A percentile compares a stretch with the other conserved stretches of the same genome.
phyloP scores from a whole-genome alignment of 2,329 filamentous ascomycete species.

The Monilinia aucupariae region DNA sequence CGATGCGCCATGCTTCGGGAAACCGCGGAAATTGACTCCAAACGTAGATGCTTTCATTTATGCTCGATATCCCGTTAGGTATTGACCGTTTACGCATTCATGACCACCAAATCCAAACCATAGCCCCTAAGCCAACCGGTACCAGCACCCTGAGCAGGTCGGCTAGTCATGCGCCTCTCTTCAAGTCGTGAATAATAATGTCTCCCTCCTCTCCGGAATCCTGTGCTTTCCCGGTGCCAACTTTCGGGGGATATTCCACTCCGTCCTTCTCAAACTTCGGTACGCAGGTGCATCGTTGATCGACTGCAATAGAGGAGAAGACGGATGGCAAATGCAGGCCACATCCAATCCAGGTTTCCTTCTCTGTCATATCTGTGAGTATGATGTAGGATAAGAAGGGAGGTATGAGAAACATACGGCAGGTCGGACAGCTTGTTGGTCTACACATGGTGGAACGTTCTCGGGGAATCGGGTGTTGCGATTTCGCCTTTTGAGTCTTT shows the following conservation, averaged over 20 bases:
- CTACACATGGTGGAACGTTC: slow-evolving; percentile 43
- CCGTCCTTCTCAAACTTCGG: slow-evolving; percentile 45
- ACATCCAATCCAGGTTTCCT: slow-evolving; percentile 50
- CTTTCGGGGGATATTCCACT: slow-evolving; percentile 50
- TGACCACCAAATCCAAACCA: slow-evolving; percentile 1
- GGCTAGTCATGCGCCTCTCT: slow-evolving; percentile 10
- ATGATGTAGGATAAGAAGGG: slow-evolving; percentile 10
- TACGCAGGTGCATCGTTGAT: slow-evolving; percentile 50
- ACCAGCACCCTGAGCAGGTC: neutral
- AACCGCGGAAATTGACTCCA: neutral
- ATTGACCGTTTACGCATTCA: no score
- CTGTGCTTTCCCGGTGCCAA: slow-evolving; percentile 26
- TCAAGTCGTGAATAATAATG: slow-evolving; percentile 14
- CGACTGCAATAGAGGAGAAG: slow-evolving; percentile 46
- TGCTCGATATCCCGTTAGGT: no score
- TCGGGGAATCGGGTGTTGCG: neutral
- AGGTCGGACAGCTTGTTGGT: slow-evolving; percentile 45
- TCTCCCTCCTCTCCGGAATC: slow-evolving; percentile 11
- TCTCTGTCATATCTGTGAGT: slow-evolving; percentile 37
- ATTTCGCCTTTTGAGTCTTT: neutral
- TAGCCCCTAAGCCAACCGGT: neutral
- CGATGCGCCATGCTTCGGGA: neutral
- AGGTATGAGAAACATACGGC: slow-evolving; percentile 39
- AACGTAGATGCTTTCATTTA: neutral
- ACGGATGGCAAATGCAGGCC: slow-evolving; percentile 47